Evolutionary conservation across 176 grass and related monocot species (phyloP).

Genomic region (Oropetium thomaeum): DNA sequence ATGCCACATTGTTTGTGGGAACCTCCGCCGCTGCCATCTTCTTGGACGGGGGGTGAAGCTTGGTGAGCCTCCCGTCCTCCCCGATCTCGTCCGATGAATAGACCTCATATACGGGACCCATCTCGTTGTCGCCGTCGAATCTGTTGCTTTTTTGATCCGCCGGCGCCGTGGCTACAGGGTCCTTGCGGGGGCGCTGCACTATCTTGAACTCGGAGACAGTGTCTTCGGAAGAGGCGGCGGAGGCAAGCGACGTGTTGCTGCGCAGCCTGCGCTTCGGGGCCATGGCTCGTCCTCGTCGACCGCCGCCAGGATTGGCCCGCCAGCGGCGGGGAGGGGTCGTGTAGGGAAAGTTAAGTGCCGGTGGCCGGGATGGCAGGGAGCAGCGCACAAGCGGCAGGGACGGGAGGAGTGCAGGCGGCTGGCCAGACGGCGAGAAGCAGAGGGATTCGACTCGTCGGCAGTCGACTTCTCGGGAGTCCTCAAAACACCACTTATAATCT

Average conservation of each 20-base stretch:
- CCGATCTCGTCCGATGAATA: not conserved
- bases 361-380: too few relatives aligned
- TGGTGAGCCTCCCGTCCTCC: not conserved
- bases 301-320: too few relatives aligned
- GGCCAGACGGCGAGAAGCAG: too few relatives aligned
- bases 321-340: too few relatives aligned
- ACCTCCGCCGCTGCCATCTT: not conserved
- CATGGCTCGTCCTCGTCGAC: not conserved
- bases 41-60: not conserved
- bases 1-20: not conserved
- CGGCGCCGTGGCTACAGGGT: too few relatives aligned
- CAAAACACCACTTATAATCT: too few relatives aligned
- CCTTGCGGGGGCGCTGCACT: not conserved
- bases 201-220: not conserved
- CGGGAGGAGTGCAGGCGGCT: too few relatives aligned
- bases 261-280: not conserved
- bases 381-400: too few relatives aligned
- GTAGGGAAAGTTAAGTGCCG: too few relatives aligned
- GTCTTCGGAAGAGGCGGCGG: too few relatives aligned
- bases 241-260: not conserved
- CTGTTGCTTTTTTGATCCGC: not conserved
- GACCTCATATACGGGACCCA: not conserved
- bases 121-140: not conserved
- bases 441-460: too few relatives aligned
- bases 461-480: too few relatives aligned